phyloP scores from a whole-genome alignment of 306 rosid genomes.

The Nissolia schottii region DNA sequence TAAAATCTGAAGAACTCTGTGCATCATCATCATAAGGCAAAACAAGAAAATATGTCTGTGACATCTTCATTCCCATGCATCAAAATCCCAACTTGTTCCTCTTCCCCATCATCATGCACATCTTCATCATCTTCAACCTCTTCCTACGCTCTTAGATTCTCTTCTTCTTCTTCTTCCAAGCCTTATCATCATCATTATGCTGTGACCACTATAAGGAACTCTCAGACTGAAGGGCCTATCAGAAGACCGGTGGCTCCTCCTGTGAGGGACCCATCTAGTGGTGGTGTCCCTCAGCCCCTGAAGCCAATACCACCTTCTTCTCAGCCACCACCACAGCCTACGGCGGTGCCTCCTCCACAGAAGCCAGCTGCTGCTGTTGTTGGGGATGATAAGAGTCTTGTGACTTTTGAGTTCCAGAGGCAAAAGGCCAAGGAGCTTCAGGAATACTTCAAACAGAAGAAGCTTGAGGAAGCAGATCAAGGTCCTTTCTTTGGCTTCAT shows the following conservation, averaged over 20 bases:
- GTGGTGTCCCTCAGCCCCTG: slow-evolving; percentile 47
- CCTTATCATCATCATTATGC: slow-evolving; percentile 18
- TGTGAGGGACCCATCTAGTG: slow-evolving; percentile 49
- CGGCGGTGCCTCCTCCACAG: slow-evolving; percentile 19
- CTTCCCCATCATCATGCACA: slow-evolving; percentile 40
- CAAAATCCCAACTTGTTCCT: slow-evolving; percentile 59
- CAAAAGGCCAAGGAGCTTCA: slow-evolving; percentile 94
- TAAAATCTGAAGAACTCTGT: not conserved
- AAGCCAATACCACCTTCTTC: slow-evolving; percentile 60
- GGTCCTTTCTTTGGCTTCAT: slow-evolving; percentile 87
- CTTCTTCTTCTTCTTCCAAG: slow-evolving; percentile 42
- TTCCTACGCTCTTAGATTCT: slow-evolving; percentile 34
- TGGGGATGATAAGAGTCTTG: slow-evolving; percentile 43
- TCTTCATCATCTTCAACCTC: slow-evolving; percentile 38
- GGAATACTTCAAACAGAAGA: slow-evolving; percentile 87
- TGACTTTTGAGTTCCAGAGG: slow-evolving; percentile 92
- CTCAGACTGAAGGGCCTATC: slow-evolving; percentile 83
- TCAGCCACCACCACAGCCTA: slow-evolving; percentile 34
- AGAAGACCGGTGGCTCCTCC: slow-evolving; percentile 93
- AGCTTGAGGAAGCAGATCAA: slow-evolving; percentile 71
- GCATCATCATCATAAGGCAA: not conserved
- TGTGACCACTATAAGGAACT: slow-evolving; percentile 46
- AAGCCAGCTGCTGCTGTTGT: slow-evolving; percentile 10
- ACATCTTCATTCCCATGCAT: slow-evolving; percentile 66
- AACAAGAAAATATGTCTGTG: slow-evolving; percentile 57